Conservation (phyloP, 225 moss, liverwort and hornwort species). For the Physcomitrium patens region DNA sequence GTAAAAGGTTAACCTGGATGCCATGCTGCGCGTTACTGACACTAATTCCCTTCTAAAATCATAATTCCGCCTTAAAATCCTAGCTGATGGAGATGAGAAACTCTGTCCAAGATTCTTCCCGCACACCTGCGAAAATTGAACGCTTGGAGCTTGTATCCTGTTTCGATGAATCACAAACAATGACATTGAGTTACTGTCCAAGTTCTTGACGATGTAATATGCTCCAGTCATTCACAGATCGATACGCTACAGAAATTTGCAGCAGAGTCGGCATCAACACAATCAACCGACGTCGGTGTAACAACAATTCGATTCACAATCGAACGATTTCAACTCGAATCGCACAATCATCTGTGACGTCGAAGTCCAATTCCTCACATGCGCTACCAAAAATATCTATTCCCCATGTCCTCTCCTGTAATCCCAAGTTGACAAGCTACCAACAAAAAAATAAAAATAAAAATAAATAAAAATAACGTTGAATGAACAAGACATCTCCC, state of each 20-base stretch:
- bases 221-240: neutral
- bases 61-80: slow-evolving; percentile 5
- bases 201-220: neutral
- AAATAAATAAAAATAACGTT: neutral
- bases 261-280: neutral
- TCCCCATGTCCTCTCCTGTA: neutral
- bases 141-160: slow-evolving; percentile 18
- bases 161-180: slow-evolving; percentile 12
- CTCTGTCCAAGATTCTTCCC: slow-evolving; percentile 17
- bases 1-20: slow-evolving; percentile 30
- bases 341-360: neutral
- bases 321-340: neutral
- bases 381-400: neutral
- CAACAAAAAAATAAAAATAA: neutral
- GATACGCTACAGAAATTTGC: neutral
- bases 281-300: neutral
- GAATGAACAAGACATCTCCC: neutral
- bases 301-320: neutral
- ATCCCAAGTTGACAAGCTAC: too few relatives aligned
- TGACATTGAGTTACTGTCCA: neutral
- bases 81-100: slow-evolving; percentile 17
- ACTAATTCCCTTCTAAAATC: neutral
- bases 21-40: slow-evolving; percentile 26
- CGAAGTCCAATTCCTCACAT: neutral
- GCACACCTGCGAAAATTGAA: neutral